phyloP scores from a whole-genome alignment of 108 stramenopile species.

The Stephanodiscus minutulus region DNA sequence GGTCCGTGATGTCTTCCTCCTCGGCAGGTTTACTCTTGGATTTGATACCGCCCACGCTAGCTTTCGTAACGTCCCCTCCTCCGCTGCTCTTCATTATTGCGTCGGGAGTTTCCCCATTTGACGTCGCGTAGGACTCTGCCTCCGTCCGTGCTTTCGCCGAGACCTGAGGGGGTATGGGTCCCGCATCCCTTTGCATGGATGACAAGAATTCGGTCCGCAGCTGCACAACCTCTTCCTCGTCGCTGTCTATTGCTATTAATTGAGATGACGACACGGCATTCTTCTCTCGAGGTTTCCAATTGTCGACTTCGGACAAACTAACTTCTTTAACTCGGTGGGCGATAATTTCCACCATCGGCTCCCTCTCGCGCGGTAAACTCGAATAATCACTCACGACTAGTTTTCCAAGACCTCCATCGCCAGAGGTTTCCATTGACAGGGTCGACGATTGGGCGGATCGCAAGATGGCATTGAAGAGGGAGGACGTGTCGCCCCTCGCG shows the following conservation, averaged over 20 bases:
- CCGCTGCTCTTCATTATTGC: neutral
- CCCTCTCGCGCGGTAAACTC: neutral
- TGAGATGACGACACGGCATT: neutral
- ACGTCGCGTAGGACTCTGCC: neutral
- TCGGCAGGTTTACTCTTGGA: neutral
- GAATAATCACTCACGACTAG: neutral
- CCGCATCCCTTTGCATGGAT: neutral
- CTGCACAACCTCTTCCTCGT: constrained; percentile 68
- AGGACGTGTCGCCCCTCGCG: constrained; percentile 31
- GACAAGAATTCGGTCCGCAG: constrained; percentile 74
- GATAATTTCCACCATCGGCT: constrained; percentile 17
- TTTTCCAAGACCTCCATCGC: neutral
- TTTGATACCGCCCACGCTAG: neutral
- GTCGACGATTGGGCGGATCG: constrained; percentile 50
- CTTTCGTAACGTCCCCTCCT: neutral
- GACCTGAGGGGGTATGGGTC: neutral
- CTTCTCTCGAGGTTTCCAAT: constrained; percentile 13
- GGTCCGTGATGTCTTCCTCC: constrained; percentile 9
- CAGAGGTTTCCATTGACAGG: neutral
- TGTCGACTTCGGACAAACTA: constrained; percentile 1
- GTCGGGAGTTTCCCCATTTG: neutral
- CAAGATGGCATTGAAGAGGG: constrained; percentile 64
- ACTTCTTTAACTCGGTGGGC: constrained; percentile 1
- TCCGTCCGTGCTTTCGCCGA: neutral
- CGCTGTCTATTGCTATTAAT: constrained; percentile 49